Conservation (phyloP, 192 early-diverging fungal species). For the Gaertneriomyces sp. region DNA sequence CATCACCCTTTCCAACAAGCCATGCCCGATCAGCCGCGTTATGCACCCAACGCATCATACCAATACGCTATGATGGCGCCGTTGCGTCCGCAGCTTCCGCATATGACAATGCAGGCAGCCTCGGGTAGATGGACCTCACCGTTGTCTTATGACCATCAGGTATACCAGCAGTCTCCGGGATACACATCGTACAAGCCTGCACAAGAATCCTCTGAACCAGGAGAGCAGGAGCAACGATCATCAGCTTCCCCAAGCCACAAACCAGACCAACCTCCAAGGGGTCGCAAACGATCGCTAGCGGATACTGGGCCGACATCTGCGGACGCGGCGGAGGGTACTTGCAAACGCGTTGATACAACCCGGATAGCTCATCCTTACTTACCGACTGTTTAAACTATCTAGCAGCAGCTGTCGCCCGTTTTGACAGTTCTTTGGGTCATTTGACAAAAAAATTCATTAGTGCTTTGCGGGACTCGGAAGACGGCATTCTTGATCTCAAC, state of each 20-base stretch:
- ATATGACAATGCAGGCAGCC: not conserved
- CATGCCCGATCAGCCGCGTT: not conserved
- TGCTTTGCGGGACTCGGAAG: slow-evolving; percentile 42
- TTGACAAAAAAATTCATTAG: slow-evolving; percentile 62
- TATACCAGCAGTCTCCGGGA: not conserved
- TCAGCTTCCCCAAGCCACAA: not conserved
- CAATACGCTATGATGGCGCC: not conserved
- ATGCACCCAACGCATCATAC: slow-evolving; percentile 2
- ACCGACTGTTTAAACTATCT: not conserved
- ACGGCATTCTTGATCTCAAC: slow-evolving; percentile 59
- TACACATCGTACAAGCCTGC: not conserved
- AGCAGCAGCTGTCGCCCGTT: slow-evolving; percentile 26
- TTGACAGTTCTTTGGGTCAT: slow-evolving; percentile 56
- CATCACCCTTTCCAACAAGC: not conserved
- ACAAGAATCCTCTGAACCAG: not conserved
- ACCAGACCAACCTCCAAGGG: not conserved
- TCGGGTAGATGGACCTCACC: not conserved
- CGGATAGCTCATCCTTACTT: not conserved
- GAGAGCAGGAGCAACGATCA: not conserved
- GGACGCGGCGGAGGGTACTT: slow-evolving; percentile 4
- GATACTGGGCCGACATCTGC: not conserved
- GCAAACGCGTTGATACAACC: no score
- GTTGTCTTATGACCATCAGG: not conserved
- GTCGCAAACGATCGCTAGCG: slow-evolving; percentile 6
- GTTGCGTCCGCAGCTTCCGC: slow-evolving; percentile 1